Conservation (phyloP, 2,329 filamentous ascomycete species). For the Cryphonectria japonica region DNA sequence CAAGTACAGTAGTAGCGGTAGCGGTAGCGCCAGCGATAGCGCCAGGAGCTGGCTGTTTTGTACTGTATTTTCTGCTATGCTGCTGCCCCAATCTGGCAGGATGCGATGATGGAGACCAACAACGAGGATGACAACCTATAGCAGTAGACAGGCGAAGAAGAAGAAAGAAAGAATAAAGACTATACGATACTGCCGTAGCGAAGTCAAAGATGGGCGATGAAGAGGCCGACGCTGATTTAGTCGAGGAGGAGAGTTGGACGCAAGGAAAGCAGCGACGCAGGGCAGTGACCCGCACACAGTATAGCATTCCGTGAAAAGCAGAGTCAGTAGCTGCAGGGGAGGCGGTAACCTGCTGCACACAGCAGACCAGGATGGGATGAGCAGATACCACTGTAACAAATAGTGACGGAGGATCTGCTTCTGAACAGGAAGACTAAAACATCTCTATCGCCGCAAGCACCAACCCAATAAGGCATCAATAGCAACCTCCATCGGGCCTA, state of each 20-base stretch:
- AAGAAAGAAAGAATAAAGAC: too few species aligned
- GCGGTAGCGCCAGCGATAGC: not conserved
- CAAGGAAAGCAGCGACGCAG: not conserved
- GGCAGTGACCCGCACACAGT: not conserved
- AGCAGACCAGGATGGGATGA: not conserved
- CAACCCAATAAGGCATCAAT: not conserved
- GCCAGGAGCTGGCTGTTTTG: not conserved
- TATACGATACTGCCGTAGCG: not conserved
- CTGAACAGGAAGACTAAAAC: not conserved
- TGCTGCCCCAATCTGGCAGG: not conserved
- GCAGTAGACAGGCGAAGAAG: not conserved
- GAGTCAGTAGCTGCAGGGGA: slow-evolving; percentile 3
- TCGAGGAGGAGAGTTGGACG: not conserved
- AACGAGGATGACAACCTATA: not conserved
- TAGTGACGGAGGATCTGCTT: not conserved
- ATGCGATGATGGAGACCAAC: not conserved
- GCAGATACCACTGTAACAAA: not conserved
- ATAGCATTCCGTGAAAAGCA: not conserved
- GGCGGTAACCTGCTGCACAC: not conserved
- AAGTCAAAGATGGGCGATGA: not conserved
- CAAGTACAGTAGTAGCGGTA: slow-evolving; percentile 1
- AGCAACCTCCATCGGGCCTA: not conserved
- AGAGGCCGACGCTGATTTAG: not conserved
- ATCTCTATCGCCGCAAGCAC: not conserved
- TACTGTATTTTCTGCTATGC: not conserved